phyloP scores from a whole-genome alignment of 805 yeast genomes.

The Pichia exigua region DNA sequence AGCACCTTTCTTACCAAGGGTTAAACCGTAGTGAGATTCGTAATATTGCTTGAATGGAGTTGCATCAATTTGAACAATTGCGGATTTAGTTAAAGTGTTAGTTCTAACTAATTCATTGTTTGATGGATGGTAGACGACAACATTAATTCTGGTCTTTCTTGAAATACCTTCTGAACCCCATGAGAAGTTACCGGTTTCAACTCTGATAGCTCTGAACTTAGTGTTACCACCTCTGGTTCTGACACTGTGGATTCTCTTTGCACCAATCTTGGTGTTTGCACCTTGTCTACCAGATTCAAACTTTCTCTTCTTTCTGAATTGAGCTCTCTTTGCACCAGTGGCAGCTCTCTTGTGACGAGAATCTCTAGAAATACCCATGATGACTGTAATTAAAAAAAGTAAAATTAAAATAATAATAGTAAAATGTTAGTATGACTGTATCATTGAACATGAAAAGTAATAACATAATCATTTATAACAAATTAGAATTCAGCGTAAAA shows the following conservation, averaged over 20 bases:
- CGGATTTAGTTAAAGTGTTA: conserved; percentile 98
- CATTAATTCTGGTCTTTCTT: conserved; percentile 97
- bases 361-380: conserved; percentile 99
- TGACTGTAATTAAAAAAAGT: conserved; percentile 21
- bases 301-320: conserved; percentile 99
- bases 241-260: conserved; percentile 97
- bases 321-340: conserved; percentile 99
- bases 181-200: conserved; percentile 98
- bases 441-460: background rate
- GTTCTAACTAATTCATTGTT: conserved; percentile 99
- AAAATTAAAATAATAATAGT: background rate
- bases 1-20: conserved; percentile 80
- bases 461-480: background rate
- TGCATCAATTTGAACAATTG: conserved; percentile 99
- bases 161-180: conserved; percentile 99
- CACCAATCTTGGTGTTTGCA: conserved; percentile 98
- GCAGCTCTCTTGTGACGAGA: conserved; percentile 99
- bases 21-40: conserved; percentile 95
- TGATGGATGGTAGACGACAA: conserved; percentile 98
- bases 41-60: conserved; percentile 99
- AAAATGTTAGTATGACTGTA: conserved; percentile 4
- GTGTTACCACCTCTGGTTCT: conserved; percentile 99
- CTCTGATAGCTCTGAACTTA: conserved; percentile 99
- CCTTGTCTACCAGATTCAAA: conserved; percentile 99
- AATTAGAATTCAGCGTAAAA: background rate